Evolutionary conservation across 495 filamentous ascomycete species (phyloP), one percentile per base, ranked within the genome.

Genomic region (Neohortaea acidophila): DNA sequence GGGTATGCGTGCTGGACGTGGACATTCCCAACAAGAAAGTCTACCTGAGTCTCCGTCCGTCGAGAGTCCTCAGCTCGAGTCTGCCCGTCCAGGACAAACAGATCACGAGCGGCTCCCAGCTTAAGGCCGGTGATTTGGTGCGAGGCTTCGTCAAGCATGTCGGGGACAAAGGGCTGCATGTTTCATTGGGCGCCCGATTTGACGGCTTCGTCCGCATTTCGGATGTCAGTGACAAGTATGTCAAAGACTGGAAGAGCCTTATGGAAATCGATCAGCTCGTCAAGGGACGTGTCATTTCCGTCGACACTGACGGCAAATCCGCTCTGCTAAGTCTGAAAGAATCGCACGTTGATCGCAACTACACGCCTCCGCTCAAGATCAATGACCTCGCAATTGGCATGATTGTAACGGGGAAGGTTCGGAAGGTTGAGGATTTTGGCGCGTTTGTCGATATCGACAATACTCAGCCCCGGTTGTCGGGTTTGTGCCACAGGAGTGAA

Each of bases 181-280:
- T 97, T 22, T 62, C 72, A 32, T 62, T 97, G 4, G 82, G 82
- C 20, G 74, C 75, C 19, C 72, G 77, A 41, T 63, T 94, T n/a
- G 81, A 73, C 21, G 87, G 77, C 3, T 81, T 81, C 55, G 74
- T 87, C 21, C 74, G 76, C 44, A 72, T 96, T 33, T 77, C 78
- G 9, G 84, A 94, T 52, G 72, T 96, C 13, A 92, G 86, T 0
- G 87, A 97, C 54, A 69, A 70, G 3, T 96, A 72, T 54, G 64
- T 96, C 49, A 96, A 94, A 58, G 83, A 94, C 33, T 97, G 89
- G 89, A 92, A 92, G 62, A 68, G 78, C n/a, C 59, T 71, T 12
- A 94, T 84, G 61, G 71, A 87, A 45, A 59, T 80, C 23, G 82
- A 84, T 51, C 84, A 94, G 57, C 66, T 97, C 13, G 81, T 97